These are phyloP conservation scores for Colletotrichum cordylinicola DNA, from an alignment of 2,329 filamentous ascomycete genomes.

Conservation along the genomic window DNA sequence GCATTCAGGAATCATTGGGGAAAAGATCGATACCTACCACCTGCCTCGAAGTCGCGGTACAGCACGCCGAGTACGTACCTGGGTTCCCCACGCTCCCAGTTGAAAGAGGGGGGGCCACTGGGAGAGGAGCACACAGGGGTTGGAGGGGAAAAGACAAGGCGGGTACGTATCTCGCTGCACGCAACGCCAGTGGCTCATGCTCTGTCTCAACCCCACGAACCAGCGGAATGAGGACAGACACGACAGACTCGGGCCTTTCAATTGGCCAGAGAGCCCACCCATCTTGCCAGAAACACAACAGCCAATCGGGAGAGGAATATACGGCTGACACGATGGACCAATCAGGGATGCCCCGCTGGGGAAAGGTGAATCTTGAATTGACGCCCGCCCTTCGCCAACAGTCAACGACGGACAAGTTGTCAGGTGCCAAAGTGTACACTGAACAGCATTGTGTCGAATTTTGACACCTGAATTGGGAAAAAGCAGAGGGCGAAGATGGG, in stretches of 20 bases:
- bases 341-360: not conserved
- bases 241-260: not conserved
- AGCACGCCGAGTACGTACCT: slow-evolving; percentile 4
- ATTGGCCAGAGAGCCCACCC: not conserved
- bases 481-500: not conserved
- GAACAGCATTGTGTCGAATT: not conserved
- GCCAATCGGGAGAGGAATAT: slow-evolving; percentile 18
- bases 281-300: not conserved
- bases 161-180: not conserved
- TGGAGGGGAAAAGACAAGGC: not conserved
- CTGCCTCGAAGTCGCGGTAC: not conserved
- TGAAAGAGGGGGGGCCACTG: not conserved
- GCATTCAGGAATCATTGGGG: not conserved
- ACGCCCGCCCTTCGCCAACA: not conserved
- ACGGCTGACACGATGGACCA: slow-evolving; percentile 3
- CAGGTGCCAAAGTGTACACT: not conserved
- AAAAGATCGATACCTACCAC: not conserved
- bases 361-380: slow-evolving; percentile 20
- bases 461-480: not conserved
- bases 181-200: not conserved
- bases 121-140: not conserved
- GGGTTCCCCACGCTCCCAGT: slow-evolving; percentile 8
- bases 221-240: not conserved
- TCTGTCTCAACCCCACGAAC: slow-evolving; percentile 7
- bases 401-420: not conserved